Evolutionary conservation across 2,329 filamentous ascomycete species (phyloP).

Genomic region (Cadophora gregata): DNA sequence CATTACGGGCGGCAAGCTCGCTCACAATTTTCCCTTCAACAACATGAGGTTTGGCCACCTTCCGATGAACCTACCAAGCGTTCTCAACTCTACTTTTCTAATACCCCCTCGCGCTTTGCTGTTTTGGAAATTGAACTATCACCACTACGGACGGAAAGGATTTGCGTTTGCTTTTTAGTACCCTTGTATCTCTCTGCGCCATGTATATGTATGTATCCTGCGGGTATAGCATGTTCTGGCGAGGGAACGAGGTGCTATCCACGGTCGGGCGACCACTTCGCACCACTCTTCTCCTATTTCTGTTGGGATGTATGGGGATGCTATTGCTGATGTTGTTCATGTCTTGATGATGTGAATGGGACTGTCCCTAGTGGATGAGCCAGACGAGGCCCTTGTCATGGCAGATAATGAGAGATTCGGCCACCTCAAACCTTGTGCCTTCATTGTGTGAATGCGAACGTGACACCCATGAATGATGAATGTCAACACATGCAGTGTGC

Average conservation of each 20-base stretch:
- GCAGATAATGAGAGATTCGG: conserved; percentile 46
- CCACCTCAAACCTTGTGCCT: conserved; percentile 41
- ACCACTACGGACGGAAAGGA: conserved; percentile 40
- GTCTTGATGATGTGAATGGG: conserved; percentile 44
- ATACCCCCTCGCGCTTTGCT: conserved; percentile 45
- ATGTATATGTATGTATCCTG: conserved; percentile 22
- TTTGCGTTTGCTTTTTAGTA: conserved; percentile 43
- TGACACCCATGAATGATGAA: neutral
- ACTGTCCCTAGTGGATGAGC: conserved; percentile 41
- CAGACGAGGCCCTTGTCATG: conserved; percentile 43
- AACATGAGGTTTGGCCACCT: conserved; percentile 54
- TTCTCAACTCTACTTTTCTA: conserved; percentile 47
- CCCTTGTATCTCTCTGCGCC: conserved; percentile 27
- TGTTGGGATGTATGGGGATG: conserved; percentile 46
- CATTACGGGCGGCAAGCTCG: conserved; percentile 32
- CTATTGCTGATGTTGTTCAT: conserved; percentile 42
- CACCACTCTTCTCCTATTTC: conserved; percentile 42
- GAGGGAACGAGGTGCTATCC: conserved; percentile 30
- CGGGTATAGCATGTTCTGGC: conserved; percentile 29
- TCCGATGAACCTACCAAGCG: conserved; percentile 48
- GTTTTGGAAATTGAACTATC: conserved; percentile 32
- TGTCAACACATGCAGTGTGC: neutral
- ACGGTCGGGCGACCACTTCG: conserved; percentile 45
- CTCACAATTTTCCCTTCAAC: conserved; percentile 47
- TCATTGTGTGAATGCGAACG: neutral